Percentiles rank a stretch among this genome's conserved stretches.
Conservation (phyloP, 371 early-diverging fungal genomes). For the Mucor irregularis region DNA sequence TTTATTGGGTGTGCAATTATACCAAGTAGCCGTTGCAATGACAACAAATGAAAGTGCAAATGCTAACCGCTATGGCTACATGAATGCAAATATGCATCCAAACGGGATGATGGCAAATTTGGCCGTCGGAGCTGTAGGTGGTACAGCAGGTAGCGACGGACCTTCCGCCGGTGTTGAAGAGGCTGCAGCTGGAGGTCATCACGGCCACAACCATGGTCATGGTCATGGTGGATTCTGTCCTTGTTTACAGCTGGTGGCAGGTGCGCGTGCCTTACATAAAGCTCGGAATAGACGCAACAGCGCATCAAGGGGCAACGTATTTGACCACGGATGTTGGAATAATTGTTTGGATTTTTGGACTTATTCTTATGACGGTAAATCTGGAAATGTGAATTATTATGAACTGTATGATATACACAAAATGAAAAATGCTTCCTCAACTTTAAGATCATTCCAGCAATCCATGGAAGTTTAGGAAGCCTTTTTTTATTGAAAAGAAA, state of each 20-base stretch:
- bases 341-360: slow-evolving; percentile 88
- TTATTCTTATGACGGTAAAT: slow-evolving; percentile 51
- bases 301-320: slow-evolving; percentile 46
- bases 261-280: slow-evolving; percentile 45
- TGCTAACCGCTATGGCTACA: slow-evolving; percentile 54
- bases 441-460: slow-evolving; percentile 8
- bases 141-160: slow-evolving; percentile 42
- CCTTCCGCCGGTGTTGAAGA: slow-evolving; percentile 23
- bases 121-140: slow-evolving; percentile 32
- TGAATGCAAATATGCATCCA: slow-evolving; percentile 42
- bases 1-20: slow-evolving; percentile 73
- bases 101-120: slow-evolving; percentile 34
- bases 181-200: slow-evolving; percentile 4
- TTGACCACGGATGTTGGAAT: slow-evolving; percentile 69
- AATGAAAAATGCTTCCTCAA: slow-evolving; percentile 2
- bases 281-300: slow-evolving; percentile 25
- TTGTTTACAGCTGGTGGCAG: slow-evolving; percentile 48
- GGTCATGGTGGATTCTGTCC: slow-evolving; percentile 32
- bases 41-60: slow-evolving; percentile 94
- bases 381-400: slow-evolving; percentile 61
- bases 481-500: not conserved
- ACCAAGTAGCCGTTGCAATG: slow-evolving; percentile 73
- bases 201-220: slow-evolving; percentile 19
- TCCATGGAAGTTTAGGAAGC: slow-evolving; percentile 17
- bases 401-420: slow-evolving; percentile 51